Base-by-base conservation (phyloP, 2,329 filamentous ascomycete genomes). In the Calonectria pseudoreteaudii region DNA sequence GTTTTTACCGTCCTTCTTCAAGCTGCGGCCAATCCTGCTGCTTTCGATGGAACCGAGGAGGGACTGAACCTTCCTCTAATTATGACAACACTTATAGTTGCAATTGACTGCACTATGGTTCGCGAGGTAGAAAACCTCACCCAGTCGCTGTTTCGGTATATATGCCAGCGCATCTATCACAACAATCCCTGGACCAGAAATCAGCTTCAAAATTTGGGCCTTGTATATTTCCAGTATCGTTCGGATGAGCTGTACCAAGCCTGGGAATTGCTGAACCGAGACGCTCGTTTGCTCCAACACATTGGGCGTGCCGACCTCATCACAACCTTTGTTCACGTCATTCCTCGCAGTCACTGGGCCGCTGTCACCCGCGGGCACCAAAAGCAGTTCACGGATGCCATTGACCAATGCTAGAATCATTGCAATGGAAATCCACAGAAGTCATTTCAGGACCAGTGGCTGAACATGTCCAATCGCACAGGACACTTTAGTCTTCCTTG, bases 241-340 rank as follows among this genome's bases (percentile, higher is more conserved):
- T 80, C 80, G 2, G 75, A 78, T 34, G 80, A 82, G 49, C 68
- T 82, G 8, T 80, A 80, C 20, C 79, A 74, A 3, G 64, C 77
- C 2, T 82, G 80, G 77, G 10, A 50, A 1, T 20, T 56, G n/a
- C 23, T 78, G 6, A n/a, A 7, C 9, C 31, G 10, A 2, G 30
- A 73, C 16, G 18, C 8, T 10, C 23, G 53, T 4, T 64, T 71
- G 14, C 26, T 16, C 8, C 16, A 2, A 3, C 36, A 36, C 26
- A 30, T 79, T 2, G 18, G 10, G 0, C 70, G 20, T 2, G 8
- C 16, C 3, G 49, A 70, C 10, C 26, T 68, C 13, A 9, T 68
- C 20, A 30, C 20, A 3, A 50, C 78, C 4, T 77, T 75, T 18
- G 53, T 78, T 16, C 58, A 52, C 50, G 47, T 70, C 11, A 41